phyloP scores from a whole-genome alignment of 768 basidiomycete genomes.

The Panaeolus papilionaceus region DNA sequence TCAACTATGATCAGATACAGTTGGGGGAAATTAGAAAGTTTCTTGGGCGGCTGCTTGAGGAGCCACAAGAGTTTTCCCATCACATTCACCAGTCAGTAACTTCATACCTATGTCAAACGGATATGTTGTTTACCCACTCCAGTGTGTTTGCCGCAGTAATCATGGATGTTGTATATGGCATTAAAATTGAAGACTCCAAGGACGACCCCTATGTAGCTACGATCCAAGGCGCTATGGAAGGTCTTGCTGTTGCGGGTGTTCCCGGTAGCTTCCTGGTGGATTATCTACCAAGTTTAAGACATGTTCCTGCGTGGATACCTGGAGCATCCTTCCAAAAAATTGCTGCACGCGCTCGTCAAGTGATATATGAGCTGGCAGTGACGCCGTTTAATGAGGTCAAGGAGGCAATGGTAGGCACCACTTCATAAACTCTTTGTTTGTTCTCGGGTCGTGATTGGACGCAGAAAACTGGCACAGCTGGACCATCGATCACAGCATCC shows the following conservation, averaged over 20 bases:
- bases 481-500: background rate
- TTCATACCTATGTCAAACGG: too few relatives aligned
- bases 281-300: constrained; percentile 32
- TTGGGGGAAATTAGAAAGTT: background rate
- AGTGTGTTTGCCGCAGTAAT: background rate
- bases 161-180: constrained; percentile 1
- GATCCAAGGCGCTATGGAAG: background rate
- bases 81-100: constrained; percentile 1
- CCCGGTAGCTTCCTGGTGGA: constrained; percentile 41
- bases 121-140: background rate
- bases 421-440: background rate
- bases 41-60: background rate
- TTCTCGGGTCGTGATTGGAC: background rate
- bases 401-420: constrained; percentile 34
- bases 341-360: constrained; percentile 30
- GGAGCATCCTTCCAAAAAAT: constrained; percentile 42
- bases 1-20: constrained; percentile 3
- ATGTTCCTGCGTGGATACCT: constrained; percentile 40
- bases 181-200: background rate
- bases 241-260: constrained; percentile 6
- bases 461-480: background rate
- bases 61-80: background rate
- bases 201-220: background rate
- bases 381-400: constrained; percentile 44
- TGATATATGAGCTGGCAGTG: constrained; percentile 31